Percentiles rank a stretch among this genome's conserved stretches.
phyloP scores from a whole-genome alignment of 257 asterid genomes.

The Fraxinus quadrangulata region DNA sequence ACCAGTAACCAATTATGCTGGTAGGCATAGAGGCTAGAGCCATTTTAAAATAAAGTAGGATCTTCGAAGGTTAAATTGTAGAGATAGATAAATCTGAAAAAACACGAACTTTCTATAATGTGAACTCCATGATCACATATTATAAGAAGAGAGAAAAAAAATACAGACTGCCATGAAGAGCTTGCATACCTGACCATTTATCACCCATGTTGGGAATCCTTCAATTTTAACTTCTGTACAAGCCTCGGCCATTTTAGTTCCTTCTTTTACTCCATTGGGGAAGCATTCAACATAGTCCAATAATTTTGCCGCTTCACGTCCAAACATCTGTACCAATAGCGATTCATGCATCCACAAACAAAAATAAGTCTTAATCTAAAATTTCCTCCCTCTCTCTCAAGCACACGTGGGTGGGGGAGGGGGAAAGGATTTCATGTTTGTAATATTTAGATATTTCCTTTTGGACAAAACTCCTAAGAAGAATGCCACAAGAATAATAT shows the following conservation, averaged over 20 bases:
- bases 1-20: conserved; percentile 1
- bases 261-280: conserved; percentile 70
- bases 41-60: background rate
- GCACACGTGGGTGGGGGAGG: background rate
- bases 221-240: conserved; percentile 59
- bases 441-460: background rate
- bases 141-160: background rate
- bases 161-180: background rate
- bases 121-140: background rate
- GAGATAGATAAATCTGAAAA: background rate
- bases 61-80: background rate
- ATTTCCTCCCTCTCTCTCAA: background rate
- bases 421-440: background rate
- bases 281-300: conserved; percentile 87
- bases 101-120: background rate
- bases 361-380: background rate
- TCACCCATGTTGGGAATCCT: conserved; percentile 83
- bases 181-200: conserved; percentile 69
- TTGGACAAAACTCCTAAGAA: background rate
- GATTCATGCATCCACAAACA: conserved; percentile 21
- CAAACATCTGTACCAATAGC: conserved; percentile 62
- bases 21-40: background rate
- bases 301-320: conserved; percentile 73
- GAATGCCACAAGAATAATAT: background rate
- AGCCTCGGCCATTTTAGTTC: conserved; percentile 65